Conservation (phyloP, 108 stramenopile species). For the Fragilariopsis cylindrus region DNA sequence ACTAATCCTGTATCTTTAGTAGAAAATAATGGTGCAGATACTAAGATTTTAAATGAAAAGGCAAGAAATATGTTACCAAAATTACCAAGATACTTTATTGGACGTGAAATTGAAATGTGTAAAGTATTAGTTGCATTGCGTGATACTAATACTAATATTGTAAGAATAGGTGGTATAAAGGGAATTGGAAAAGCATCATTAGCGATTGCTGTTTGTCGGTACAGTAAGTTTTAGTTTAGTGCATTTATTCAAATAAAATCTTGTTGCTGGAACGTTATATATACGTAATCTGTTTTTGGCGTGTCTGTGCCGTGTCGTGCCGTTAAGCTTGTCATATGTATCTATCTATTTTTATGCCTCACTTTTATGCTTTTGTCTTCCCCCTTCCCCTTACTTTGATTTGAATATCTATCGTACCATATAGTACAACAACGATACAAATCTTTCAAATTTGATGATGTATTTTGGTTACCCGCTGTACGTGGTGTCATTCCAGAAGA, state of each 20-base stretch:
- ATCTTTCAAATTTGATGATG: slow-evolving; percentile 35
- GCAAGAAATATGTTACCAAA: too few species aligned
- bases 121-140: slow-evolving; percentile 48
- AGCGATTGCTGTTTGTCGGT: slow-evolving; percentile 30
- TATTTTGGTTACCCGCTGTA: slow-evolving; percentile 36
- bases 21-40: too few species aligned
- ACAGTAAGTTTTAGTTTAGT: background rate
- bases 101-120: slow-evolving; percentile 70
- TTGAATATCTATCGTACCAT: too few species aligned
- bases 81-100: slow-evolving; percentile 65
- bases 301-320: too few species aligned
- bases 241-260: too few species aligned
- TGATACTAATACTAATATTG: slow-evolving; percentile 31
- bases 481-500: slow-evolving; percentile 29
- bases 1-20: slow-evolving; percentile 10
- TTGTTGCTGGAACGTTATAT: too few species aligned
- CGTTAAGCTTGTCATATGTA: too few species aligned
- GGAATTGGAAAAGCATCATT: slow-evolving; percentile 56
- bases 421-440: slow-evolving; percentile 20
- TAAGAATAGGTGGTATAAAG: slow-evolving; percentile 48
- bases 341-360: too few species aligned
- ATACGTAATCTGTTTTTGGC: too few species aligned
- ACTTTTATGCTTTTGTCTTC: too few species aligned
- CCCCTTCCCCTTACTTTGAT: too few species aligned
- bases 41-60: too few species aligned